phyloP scores from a whole-genome alignment of 805 yeast species.

The Gaillardinia entomophila region DNA sequence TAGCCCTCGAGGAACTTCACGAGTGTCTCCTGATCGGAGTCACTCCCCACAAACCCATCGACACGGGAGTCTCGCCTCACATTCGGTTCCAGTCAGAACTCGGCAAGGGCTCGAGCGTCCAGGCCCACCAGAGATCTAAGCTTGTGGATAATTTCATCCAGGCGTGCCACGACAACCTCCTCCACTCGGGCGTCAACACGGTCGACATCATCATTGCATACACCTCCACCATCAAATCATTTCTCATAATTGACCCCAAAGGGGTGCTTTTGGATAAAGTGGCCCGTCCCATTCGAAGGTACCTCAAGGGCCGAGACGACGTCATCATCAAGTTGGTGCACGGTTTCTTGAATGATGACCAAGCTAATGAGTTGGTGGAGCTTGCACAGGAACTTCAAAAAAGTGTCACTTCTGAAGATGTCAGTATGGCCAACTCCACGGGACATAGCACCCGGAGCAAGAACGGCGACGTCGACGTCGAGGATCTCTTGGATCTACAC shows the following conservation, averaged over 20 bases:
- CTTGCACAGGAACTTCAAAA: constrained; percentile 46
- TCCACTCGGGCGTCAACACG: constrained; percentile 82
- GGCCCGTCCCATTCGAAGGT: constrained; percentile 66
- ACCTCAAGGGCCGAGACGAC: constrained; percentile 69
- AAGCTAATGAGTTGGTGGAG: constrained; percentile 41
- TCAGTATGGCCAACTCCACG: constrained; percentile 1
- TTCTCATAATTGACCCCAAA: constrained; percentile 74
- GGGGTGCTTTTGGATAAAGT: constrained; percentile 80
- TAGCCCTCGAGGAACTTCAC: constrained; percentile 55
- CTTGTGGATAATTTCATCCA: constrained; percentile 47
- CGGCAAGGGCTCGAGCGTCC: constrained; percentile 14
- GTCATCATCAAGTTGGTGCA: constrained; percentile 62
- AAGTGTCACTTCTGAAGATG: neutral
- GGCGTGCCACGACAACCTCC: constrained; percentile 39
- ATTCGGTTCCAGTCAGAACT: neutral
- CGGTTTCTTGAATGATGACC: constrained; percentile 54
- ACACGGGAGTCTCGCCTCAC: neutral
- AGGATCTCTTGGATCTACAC: constrained; percentile 42
- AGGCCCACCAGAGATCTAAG: constrained; percentile 41
- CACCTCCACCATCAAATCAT: constrained; percentile 64
- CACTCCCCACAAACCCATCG: constrained; percentile 4
- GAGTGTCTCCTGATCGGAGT: constrained; percentile 37
- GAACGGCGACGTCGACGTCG: constrained; percentile 11
- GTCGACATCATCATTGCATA: constrained; percentile 64
- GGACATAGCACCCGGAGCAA: constrained; percentile 3